Evolutionary conservation across 306 rosid species (phyloP), one percentile per base, ranked within the genome.

Genomic region (Quercus engelmannii): DNA sequence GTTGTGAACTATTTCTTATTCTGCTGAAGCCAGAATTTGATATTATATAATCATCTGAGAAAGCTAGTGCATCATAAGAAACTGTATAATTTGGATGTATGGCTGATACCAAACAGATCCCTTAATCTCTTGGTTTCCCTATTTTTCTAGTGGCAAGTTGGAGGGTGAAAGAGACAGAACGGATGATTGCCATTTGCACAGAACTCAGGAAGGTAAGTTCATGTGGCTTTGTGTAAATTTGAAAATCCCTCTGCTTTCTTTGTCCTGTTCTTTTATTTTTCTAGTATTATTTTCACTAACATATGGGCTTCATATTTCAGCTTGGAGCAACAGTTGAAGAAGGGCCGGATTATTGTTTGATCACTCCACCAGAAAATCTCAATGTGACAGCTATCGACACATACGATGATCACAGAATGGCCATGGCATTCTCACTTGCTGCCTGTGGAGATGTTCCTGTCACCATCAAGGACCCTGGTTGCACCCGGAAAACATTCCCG

Each of bases 141-240:
- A 41, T 71, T 78, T 88, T 74, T 75, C 86, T n/a, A 96, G 99
- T 96, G 85, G 99, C 98, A 59, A 96, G 99, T 85, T 96, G 99
- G 99, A 91, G 99, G 85, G 99, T 96, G 38, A 96, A 96, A 88
- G 99, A 93, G 83, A 96, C 99, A 33, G 99, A 96, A 84, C 88
- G 99, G 83, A 96, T 96, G 99, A 89, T 96, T 65, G 99, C 99
- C 78, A 83, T 96, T 82, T 96, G 99, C 96, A 96, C 99, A 41
- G 99, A 96, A 83, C 99, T 96, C 74, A 88, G 96, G 70, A 96
- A 96, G 97, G 99, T 90, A 56, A 72, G 89, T 81, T 62, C 65
- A 33, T 43, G 75, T 52, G 41, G 55, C 67, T 26, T 26, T 80
- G 72, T n/a, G n/a, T 21, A 17, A 71, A 10, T 70, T 51, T 71